Base-by-base conservation (phyloP, 345 rosid genomes). In the Salix exigua region DNA sequence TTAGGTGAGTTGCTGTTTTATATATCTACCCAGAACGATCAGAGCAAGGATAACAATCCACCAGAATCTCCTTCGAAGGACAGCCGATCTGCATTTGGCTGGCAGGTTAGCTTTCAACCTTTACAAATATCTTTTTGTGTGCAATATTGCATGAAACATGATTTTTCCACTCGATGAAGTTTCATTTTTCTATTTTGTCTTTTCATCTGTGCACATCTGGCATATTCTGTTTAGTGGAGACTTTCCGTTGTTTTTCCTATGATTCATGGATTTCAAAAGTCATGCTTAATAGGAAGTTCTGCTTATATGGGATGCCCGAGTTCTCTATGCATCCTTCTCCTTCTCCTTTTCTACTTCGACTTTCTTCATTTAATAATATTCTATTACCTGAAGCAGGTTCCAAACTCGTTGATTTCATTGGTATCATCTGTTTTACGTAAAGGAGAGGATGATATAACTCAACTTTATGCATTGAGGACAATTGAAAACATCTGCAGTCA, bases 381-480 rank as follows among this genome's bases (percentile, higher is more conserved):
- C 61, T 77, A 74, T 69, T 64, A 69, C 70, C 81, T 65, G 79
- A 46, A n/a, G 55, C 87, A 96, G 99, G 96, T 96, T 83, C 86
- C 97, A 75, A 96, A 96, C 88, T 91, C 98, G 68, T 82, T 93
- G 86, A 91, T 96, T 83, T 92, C 98, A 71, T 85, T 93, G 68
- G 97, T 93, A 26, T 89, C 98, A 68, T 91, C 99, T 48, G 86
- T 91, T 80, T 82, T 96, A 77, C 91, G 98, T 25, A 96, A 92
- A 87, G 99, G 99, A 83, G 96, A 96, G 87, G 99, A 96, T 76
- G 96, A 88, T 82, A 85, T 93, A 83, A 91, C 96, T 77, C 99
- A 96, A 80, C 97, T 96, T 82, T 96, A 93, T 73, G 97, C 99
- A 25, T 83, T 96, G 76, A 93, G 97, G 87, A 93, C 99, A 28